Percentiles rank a stretch among this genome's conserved stretches.
Conservation (phyloP, 2,329 filamentous ascomycete genomes). For the Beauveria asiatica region DNA sequence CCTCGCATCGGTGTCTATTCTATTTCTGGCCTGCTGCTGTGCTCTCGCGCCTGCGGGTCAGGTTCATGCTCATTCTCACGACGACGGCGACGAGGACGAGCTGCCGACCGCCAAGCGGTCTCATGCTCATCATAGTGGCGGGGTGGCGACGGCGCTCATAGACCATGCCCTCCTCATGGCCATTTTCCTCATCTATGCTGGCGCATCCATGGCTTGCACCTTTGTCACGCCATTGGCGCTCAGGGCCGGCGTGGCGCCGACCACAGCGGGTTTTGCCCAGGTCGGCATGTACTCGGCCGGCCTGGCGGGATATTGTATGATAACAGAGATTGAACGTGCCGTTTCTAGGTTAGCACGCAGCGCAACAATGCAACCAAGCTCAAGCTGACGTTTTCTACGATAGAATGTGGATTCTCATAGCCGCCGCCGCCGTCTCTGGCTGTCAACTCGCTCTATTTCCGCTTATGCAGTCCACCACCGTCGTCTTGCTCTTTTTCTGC, state of each 20-base stretch:
- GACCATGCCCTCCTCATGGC: background rate
- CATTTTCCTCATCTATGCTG: background rate
- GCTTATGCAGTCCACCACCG: background rate
- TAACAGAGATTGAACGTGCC: background rate
- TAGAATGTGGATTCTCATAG: background rate
- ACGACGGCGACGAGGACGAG: background rate
- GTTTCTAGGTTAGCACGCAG: background rate
- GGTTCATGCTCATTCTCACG: background rate
- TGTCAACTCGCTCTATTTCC: background rate
- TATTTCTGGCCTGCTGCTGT: background rate
- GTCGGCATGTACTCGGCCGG: background rate
- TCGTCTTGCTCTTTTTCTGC: background rate
- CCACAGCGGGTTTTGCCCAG: background rate
- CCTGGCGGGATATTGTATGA: background rate
- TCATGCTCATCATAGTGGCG: background rate
- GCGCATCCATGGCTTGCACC: background rate
- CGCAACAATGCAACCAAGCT: background rate
- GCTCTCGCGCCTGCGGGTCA: background rate
- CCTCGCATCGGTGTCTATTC: background rate
- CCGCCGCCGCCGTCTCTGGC: background rate
- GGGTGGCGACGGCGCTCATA: background rate
- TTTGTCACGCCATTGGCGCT: background rate
- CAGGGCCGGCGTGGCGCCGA: background rate
- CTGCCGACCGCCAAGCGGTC: background rate
- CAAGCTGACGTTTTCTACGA: background rate